Evolutionary conservation across 1,284 basidiomycete species (phyloP).

Genomic region (Tilletia walkeri): DNA sequence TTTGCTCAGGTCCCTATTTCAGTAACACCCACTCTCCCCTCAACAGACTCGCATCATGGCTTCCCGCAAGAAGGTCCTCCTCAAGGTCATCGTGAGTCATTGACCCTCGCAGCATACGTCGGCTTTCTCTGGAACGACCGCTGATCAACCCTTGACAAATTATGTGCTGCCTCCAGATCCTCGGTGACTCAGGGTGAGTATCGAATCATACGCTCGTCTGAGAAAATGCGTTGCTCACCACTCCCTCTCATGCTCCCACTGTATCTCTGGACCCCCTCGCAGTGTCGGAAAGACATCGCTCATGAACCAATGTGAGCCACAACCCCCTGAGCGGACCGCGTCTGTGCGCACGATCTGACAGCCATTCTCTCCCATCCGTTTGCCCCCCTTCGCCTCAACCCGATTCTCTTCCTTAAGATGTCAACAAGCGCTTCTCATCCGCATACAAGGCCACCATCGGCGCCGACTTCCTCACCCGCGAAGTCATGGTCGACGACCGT

Average conservation of each 20-base stretch:
- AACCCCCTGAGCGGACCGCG: not conserved
- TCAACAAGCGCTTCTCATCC: constrained; percentile 99
- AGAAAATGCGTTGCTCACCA: no score
- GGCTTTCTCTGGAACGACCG: no score
- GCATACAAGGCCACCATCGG: constrained; percentile 77
- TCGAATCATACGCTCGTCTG: not conserved
- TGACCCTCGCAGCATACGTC: not conserved
- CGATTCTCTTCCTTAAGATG: constrained; percentile 60
- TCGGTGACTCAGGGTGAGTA: constrained; percentile 49
- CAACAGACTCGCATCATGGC: constrained; percentile 56
- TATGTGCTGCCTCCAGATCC: constrained; percentile 29
- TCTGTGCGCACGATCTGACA: not conserved
- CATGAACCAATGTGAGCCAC: constrained; percentile 83
- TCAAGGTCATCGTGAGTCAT: constrained; percentile 70
- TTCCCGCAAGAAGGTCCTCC: constrained; percentile 72
- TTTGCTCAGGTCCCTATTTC: no score
- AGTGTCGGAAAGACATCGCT: constrained; percentile 99
- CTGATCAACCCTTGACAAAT: no score
- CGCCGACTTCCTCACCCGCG: constrained; percentile 75
- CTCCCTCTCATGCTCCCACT: no score
- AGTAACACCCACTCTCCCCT: no score
- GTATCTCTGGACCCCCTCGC: constrained; percentile 15
- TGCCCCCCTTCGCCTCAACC: no score
- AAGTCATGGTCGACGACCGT: constrained; percentile 96
- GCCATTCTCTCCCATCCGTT: no score